Conservation (phyloP, 768 basidiomycete species). For the Rhodotorula graminis region DNA sequence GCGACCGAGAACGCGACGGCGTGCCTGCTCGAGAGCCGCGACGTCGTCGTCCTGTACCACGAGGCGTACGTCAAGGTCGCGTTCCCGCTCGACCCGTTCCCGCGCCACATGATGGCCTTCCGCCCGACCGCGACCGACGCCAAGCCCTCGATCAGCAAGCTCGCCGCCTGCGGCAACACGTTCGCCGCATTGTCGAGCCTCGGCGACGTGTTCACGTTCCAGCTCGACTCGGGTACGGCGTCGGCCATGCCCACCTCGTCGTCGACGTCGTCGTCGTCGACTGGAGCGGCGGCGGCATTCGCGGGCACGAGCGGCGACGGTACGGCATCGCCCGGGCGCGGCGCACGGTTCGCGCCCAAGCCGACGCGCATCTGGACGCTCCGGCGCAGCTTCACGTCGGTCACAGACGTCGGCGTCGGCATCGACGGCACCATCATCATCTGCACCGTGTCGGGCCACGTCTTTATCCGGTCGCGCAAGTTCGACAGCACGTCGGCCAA, state of each 20-base stretch:
- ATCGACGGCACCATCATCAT: slow-evolving; percentile 81
- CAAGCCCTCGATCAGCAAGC: slow-evolving; percentile 68
- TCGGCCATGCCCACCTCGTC: background rate
- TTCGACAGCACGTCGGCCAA: slow-evolving; percentile 42
- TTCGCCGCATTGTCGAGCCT: slow-evolving; percentile 77
- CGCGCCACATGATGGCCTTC: slow-evolving; percentile 68
- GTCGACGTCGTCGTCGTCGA: no score
- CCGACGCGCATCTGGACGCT: slow-evolving; percentile 90
- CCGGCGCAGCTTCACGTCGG: slow-evolving; percentile 76
- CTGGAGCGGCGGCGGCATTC: background rate
- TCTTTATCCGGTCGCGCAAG: slow-evolving; percentile 71
- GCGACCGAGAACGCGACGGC: slow-evolving; percentile 78
- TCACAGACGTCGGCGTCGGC: slow-evolving; percentile 81
- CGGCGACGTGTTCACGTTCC: slow-evolving; percentile 89
- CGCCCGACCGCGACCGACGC: slow-evolving; percentile 71
- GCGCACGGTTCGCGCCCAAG: slow-evolving; percentile 47
- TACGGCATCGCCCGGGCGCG: slow-evolving; percentile 11
- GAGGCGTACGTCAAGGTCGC: slow-evolving; percentile 71
- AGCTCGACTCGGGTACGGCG: slow-evolving; percentile 47
- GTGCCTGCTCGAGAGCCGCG: slow-evolving; percentile 68
- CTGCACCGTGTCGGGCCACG: slow-evolving; percentile 91
- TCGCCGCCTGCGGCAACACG: slow-evolving; percentile 69
- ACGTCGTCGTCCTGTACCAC: slow-evolving; percentile 78
- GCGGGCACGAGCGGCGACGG: background rate
- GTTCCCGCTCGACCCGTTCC: slow-evolving; percentile 73